Base-by-base conservation (phyloP, 345 rosid genomes). In the Dovyalis caffra region DNA sequence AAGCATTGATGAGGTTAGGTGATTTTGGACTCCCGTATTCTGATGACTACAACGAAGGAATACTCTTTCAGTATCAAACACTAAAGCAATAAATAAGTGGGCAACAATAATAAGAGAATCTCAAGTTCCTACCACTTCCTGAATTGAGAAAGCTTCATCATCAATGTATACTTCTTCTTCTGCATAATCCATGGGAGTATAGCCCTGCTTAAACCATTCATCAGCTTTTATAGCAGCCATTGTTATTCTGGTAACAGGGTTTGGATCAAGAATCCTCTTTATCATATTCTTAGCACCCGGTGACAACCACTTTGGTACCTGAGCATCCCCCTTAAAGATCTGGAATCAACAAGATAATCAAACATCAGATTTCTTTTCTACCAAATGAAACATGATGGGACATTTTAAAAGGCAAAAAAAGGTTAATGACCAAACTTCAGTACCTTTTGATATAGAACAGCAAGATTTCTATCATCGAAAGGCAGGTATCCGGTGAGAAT, bases 371-470 rank as follows among this genome's bases (percentile, higher is more conserved):
- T 12, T 1, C 45, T 56, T 49, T 25, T 28, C 71, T 8, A 14
- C 16, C 25, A 60, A 57, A 60, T 16, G 15, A 20, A 62, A 70
- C 1, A 31, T n/a, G 25, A 18, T 32, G 34, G 6, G 9, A 11
- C 21, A 25, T 10, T 0, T 28, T 25, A 56, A 43, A 20, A 45
- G 6, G 11, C 18, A 71, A 38, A 16, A 6, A 15, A 37, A 32
- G 67, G 6, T 28, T 16, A 21, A 43, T 15, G 34, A 25, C 14
- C 58, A 45, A 40, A 6, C 49, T 33, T 38, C 20, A 73, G n/a
- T 82, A 95, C 99, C 98, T 93, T 95, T 70, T 92, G 95, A 79
- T 92, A 95, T 61, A 95, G 92, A 79, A 90, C 98, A 6, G 88
- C 97, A 37, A 95, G 95, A 80, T 95, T 95, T 80, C 99, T 85